phyloP scores from a whole-genome alignment of 306 rosid genomes.

The Datisca glomerata region DNA sequence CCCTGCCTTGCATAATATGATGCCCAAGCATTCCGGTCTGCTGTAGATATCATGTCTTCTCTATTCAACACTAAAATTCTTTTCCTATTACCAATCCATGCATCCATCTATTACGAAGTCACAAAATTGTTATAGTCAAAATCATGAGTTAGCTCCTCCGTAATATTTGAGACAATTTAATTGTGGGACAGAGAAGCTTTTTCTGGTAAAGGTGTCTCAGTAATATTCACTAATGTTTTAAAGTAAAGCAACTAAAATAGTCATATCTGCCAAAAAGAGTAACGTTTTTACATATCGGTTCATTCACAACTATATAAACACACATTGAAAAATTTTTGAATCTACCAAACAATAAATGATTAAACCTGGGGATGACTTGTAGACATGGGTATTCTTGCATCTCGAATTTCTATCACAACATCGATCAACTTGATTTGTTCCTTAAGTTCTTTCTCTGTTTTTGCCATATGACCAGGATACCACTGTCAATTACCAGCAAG shows the following conservation, averaged over 20 bases:
- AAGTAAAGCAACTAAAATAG: slow-evolving; percentile 1
- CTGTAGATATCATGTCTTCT: slow-evolving; percentile 88
- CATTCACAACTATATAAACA: not conserved
- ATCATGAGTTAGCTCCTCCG: no score
- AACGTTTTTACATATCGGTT: not conserved
- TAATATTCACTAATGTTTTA: slow-evolving; percentile 3
- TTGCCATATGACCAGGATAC: slow-evolving; percentile 98
- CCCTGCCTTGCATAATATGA: slow-evolving; percentile 58
- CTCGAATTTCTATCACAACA: slow-evolving; percentile 90
- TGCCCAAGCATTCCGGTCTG: slow-evolving; percentile 95
- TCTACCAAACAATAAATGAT: not conserved
- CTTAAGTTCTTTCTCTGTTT: slow-evolving; percentile 88
- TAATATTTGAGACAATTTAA: no score
- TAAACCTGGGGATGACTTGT: slow-evolving; percentile 86
- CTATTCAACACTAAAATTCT: slow-evolving; percentile 88
- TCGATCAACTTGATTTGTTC: slow-evolving; percentile 81
- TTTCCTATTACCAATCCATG: slow-evolving; percentile 79
- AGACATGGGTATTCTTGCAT: slow-evolving; percentile 83
- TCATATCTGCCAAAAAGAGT: not conserved
- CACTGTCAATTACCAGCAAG: slow-evolving; percentile 40
- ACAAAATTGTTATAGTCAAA: slow-evolving; percentile 10
- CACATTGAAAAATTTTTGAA: not conserved
- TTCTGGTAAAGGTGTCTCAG: no score
- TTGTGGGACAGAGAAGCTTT: no score
- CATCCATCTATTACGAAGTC: slow-evolving; percentile 55